Percentiles rank a stretch among this genome's conserved stretches.
Conservation (phyloP, 495 filamentous ascomycete species). For the Aspergillus homomorphus region DNA sequence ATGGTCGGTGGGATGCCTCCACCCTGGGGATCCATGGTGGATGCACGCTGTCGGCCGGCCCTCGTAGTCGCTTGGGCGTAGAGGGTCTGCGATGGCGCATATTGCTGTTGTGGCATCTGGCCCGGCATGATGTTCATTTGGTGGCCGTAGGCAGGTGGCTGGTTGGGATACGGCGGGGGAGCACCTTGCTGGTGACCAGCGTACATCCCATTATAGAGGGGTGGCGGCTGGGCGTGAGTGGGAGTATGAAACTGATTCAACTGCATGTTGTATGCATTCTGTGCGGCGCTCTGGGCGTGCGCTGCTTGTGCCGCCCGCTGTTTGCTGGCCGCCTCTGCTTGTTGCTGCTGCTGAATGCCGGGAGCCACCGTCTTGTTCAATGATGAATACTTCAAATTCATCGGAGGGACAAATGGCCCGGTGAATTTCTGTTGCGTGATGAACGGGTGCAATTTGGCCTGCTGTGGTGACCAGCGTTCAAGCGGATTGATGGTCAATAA, state of each 20-base stretch:
- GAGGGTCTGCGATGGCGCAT: conserved; percentile 66
- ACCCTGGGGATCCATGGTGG: conserved; percentile 91
- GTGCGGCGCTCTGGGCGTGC: conserved; percentile 56
- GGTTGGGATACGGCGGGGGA: conserved; percentile 84
- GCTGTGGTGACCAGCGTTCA: conserved; percentile 96
- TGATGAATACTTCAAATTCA: conserved; percentile 86
- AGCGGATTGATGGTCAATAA: conserved; percentile 92
- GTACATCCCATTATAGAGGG: conserved; percentile 82
- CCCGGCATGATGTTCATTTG: conserved; percentile 71
- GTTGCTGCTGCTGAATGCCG: conserved; percentile 95
- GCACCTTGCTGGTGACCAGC: conserved; percentile 65
- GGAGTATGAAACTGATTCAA: conserved; percentile 54
- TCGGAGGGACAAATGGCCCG: conserved; percentile 92
- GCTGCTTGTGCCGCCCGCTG: conserved; percentile 67
- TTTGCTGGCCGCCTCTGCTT: conserved; percentile 87
- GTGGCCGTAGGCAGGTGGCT: conserved; percentile 63
- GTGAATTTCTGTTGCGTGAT: conserved; percentile 98
- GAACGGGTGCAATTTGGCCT: conserved; percentile 96
- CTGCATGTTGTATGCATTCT: conserved; percentile 56
- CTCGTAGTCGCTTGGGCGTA: conserved; percentile 84
- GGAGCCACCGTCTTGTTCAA: conserved; percentile 84
- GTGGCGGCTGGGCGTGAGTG: conserved; percentile 53
- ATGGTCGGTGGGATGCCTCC: conserved; percentile 89
- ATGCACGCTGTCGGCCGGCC: conserved; percentile 82
- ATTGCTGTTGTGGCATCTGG: conserved; percentile 68